Conservation (phyloP, 495 filamentous ascomycete species). For the Annulohypoxylon stygium region DNA sequence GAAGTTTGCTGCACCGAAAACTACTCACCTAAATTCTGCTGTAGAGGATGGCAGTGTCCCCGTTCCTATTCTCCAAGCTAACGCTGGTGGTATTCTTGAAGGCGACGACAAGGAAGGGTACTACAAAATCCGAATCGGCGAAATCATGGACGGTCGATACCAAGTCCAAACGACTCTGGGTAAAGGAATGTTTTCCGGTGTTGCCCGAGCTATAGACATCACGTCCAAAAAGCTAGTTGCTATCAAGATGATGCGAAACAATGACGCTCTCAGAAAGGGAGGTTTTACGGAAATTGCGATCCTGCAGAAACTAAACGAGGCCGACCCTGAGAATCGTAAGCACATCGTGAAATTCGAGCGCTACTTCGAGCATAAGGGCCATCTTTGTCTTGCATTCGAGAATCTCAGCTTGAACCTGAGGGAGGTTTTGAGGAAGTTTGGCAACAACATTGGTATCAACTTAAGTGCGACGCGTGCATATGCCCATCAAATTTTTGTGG, state of each 20-base stretch:
- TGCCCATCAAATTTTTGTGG: constrained; percentile 93
- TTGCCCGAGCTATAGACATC: constrained; percentile 89
- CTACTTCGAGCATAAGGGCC: constrained; percentile 92
- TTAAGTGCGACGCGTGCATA: constrained; percentile 86
- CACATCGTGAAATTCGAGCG: constrained; percentile 90
- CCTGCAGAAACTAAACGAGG: constrained; percentile 81
- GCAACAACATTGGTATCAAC: constrained; percentile 92
- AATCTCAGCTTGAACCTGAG: constrained; percentile 93
- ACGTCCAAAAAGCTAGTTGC: constrained; percentile 79
- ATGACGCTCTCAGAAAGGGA: constrained; percentile 92
- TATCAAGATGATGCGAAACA: constrained; percentile 94
- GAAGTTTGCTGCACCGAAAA: constrained; percentile 78
- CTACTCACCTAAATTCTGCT: constrained; percentile 57
- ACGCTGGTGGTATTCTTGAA: constrained; percentile 84
- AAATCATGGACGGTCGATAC: constrained; percentile 89
- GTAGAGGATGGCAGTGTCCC: constrained; percentile 50
- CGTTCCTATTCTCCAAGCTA: constrained; percentile 61
- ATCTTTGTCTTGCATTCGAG: constrained; percentile 97
- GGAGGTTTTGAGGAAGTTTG: constrained; percentile 96
- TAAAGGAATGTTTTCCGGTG: constrained; percentile 94
- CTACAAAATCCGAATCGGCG: constrained; percentile 90
- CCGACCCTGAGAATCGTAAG: constrained; percentile 91
- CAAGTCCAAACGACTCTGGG: constrained; percentile 89
- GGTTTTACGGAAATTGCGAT: constrained; percentile 96
- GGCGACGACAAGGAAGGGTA: constrained; percentile 96